Evolutionary conservation across 1,284 basidiomycete genomes (phyloP).

Genomic region (Ustilago nuda): DNA sequence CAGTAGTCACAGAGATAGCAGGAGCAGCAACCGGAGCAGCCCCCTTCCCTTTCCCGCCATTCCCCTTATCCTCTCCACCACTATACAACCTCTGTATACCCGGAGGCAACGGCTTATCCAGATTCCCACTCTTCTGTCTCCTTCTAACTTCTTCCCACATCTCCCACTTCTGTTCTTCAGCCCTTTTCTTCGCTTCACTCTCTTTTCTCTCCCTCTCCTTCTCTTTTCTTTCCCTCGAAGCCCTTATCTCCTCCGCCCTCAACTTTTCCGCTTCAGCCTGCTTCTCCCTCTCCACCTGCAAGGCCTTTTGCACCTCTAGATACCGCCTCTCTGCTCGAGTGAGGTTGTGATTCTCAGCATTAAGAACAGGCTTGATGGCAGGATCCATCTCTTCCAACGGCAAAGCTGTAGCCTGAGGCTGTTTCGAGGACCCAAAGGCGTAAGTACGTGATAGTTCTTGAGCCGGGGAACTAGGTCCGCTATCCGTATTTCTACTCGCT

Average conservation of each 20-base stretch:
- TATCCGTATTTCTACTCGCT: constrained; percentile 26
- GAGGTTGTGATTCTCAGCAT: constrained; percentile 26
- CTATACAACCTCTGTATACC: constrained; percentile 46
- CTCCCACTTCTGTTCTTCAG: constrained; percentile 55
- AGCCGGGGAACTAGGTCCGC: constrained; percentile 22
- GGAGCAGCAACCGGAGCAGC: background rate
- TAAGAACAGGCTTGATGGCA: constrained; percentile 35
- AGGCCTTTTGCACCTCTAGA: constrained; percentile 47
- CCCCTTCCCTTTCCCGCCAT: background rate
- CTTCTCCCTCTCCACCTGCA: constrained; percentile 47
- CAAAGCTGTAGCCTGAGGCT: constrained; percentile 13
- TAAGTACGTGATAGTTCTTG: constrained; percentile 3
- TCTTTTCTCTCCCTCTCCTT: constrained; percentile 52
- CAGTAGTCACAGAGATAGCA: background rate
- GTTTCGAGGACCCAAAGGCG: constrained; percentile 10
- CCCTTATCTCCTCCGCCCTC: constrained; percentile 29
- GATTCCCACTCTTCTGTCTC: constrained; percentile 38
- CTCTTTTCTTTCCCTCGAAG: constrained; percentile 23
- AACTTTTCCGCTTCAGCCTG: constrained; percentile 50
- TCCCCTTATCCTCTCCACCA: constrained; percentile 11
- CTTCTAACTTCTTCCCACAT: constrained; percentile 57
- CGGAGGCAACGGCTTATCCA: constrained; percentile 22
- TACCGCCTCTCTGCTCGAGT: constrained; percentile 49
- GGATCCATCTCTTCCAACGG: constrained; percentile 35
- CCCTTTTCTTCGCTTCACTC: constrained; percentile 41